phyloP scores from a whole-genome alignment of 345 rosid species.

The Gossypium herbaceum region DNA sequence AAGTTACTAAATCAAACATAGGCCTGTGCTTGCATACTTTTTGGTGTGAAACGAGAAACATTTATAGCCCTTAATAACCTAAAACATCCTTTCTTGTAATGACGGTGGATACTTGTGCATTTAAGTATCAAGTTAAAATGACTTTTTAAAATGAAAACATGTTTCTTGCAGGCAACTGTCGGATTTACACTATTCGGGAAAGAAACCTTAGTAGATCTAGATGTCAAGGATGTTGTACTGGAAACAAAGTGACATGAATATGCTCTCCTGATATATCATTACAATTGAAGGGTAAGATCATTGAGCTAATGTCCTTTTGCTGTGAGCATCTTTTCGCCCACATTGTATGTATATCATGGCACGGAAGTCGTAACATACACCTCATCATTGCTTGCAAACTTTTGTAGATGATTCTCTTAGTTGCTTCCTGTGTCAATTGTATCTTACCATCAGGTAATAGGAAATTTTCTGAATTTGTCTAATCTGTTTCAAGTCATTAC shows the following conservation, averaged over 20 bases:
- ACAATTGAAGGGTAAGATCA: slow-evolving; percentile 15
- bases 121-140: not conserved
- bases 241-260: slow-evolving; percentile 37
- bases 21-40: not conserved
- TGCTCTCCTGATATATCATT: slow-evolving; percentile 14
- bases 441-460: not conserved
- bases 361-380: not conserved
- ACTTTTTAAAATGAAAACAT: not conserved
- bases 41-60: not conserved
- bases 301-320: not conserved
- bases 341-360: not conserved
- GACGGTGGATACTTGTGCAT: not conserved
- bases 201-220: slow-evolving; percentile 75
- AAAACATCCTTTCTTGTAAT: not conserved
- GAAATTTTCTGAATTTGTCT: slow-evolving; percentile 1
- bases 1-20: not conserved
- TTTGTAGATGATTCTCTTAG: slow-evolving; percentile 1
- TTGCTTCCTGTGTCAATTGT: not conserved
- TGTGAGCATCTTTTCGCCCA: not conserved
- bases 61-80: not conserved
- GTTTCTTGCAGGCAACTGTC: slow-evolving; percentile 72
- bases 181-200: slow-evolving; percentile 76
- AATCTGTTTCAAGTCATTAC: not conserved
- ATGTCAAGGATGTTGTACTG: slow-evolving; percentile 63
- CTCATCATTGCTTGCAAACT: slow-evolving; percentile 1